Conservation (phyloP, 495 filamentous ascomycete genomes). For the Daldinia bambusicola region DNA sequence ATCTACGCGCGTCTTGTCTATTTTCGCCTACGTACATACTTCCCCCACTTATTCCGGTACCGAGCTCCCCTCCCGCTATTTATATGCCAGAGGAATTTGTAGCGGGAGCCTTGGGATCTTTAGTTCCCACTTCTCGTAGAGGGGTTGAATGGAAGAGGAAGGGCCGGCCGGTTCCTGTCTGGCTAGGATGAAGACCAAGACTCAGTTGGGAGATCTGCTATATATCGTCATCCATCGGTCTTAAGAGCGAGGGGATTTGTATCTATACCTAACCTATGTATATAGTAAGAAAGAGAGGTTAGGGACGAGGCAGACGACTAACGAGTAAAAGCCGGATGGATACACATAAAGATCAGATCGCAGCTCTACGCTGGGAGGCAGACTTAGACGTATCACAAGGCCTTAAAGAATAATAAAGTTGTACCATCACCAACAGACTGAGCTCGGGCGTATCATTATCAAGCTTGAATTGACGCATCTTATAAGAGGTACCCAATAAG, state of each 20-base stretch:
- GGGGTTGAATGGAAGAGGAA: background rate
- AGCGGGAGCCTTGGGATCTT: background rate
- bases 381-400: background rate
- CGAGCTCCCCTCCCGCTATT: background rate
- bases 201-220: background rate
- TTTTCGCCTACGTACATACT: background rate
- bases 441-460: background rate
- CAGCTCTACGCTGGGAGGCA: background rate
- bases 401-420: background rate
- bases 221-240: background rate
- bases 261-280: background rate
- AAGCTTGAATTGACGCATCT: constrained; percentile 14
- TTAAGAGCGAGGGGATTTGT: background rate
- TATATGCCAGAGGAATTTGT: background rate
- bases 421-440: background rate
- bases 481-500: background rate
- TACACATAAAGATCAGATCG: background rate
- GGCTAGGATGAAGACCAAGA: background rate
- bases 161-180: background rate
- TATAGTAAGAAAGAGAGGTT: background rate
- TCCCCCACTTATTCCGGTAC: background rate
- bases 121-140: background rate
- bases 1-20: background rate
- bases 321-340: background rate
- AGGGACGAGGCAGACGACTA: background rate